Conservation (phyloP, 768 basidiomycete species). For the Coprinopsis marcescibilis region DNA sequence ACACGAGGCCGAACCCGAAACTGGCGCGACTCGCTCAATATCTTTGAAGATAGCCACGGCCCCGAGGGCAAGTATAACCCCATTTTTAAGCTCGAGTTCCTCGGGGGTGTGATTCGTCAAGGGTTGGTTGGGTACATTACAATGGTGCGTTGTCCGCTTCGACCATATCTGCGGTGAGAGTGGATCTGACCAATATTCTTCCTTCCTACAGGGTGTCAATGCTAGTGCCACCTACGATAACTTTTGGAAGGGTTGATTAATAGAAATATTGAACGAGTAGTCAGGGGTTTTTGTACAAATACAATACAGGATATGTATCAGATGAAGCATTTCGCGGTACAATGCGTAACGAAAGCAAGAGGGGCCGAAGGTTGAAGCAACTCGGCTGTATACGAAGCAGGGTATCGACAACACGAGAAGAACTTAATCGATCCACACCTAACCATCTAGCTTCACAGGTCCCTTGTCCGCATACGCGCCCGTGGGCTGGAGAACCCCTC, state of each 20-base stretch:
- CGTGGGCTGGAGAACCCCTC: constrained; percentile 2
- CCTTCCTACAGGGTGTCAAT: constrained; percentile 39
- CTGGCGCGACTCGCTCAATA: constrained; percentile 46
- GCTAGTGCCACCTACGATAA: constrained; percentile 34
- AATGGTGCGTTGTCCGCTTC: constrained; percentile 31
- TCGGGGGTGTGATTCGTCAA: constrained; percentile 46
- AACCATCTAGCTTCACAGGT: constrained; percentile 1
- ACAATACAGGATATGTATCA: too few relatives aligned
- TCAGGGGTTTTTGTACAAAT: background rate
- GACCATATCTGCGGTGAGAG: background rate
- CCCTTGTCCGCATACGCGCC: constrained; percentile 7
- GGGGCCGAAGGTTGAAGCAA: background rate
- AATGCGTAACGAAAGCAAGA: too few relatives aligned
- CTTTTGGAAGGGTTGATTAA: constrained; percentile 26
- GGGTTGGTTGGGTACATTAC: constrained; percentile 51
- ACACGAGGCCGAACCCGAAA: constrained; percentile 46
- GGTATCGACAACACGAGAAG: too few relatives aligned
- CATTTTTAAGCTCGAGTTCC: constrained; percentile 43
- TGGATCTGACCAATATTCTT: background rate
- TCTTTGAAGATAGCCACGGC: constrained; percentile 44
- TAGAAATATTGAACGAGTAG: background rate
- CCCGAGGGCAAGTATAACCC: constrained; percentile 47
- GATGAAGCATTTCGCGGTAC: too few relatives aligned
- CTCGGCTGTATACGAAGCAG: too few relatives aligned
- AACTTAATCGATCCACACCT: too few relatives aligned